Evolutionary conservation across 2,329 filamentous ascomycete species (phyloP).

Genomic region (Paecilomyces variotii): DNA sequence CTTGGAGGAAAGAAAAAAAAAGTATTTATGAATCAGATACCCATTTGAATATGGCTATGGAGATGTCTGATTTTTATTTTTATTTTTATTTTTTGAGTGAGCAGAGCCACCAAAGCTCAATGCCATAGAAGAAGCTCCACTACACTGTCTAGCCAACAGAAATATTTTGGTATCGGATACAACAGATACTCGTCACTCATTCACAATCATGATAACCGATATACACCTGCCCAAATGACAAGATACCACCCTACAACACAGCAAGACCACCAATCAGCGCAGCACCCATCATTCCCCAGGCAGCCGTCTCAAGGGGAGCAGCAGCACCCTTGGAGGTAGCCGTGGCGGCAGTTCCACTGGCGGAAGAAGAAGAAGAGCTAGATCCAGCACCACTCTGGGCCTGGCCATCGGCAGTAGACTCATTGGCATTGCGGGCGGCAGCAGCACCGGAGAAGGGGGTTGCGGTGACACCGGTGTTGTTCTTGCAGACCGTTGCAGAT

Average conservation of each 20-base stretch:
- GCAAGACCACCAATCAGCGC: conserved; percentile 24
- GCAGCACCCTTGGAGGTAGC: conserved; percentile 21
- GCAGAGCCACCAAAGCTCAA: not conserved
- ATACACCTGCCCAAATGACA: not conserved
- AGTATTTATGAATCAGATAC: too few relatives aligned
- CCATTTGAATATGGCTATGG: too few relatives aligned
- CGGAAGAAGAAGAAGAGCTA: conserved; percentile 4
- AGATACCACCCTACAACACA: conserved; percentile 16
- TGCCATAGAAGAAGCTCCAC: not conserved
- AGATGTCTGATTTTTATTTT: not conserved
- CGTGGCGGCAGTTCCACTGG: conserved; percentile 1
- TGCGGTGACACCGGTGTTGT: conserved; percentile 48
- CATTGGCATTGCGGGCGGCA: conserved; percentile 37
- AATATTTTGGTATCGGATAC: not conserved
- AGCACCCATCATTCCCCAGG: conserved; percentile 30
- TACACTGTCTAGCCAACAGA: not conserved
- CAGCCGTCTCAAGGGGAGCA: conserved; percentile 23
- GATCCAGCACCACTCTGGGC: conserved; percentile 16
- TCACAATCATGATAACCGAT: not conserved
- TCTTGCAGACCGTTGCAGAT: conserved; percentile 46
- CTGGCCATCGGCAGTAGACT: conserved; percentile 26
- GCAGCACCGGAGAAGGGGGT: conserved; percentile 31
- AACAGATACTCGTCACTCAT: not conserved
- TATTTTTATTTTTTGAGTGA: not conserved
- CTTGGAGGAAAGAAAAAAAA: too few relatives aligned